Evolutionary conservation across 2,329 filamentous ascomycete genomes (phyloP).

Genomic region (Colletotrichum sp.): DNA sequence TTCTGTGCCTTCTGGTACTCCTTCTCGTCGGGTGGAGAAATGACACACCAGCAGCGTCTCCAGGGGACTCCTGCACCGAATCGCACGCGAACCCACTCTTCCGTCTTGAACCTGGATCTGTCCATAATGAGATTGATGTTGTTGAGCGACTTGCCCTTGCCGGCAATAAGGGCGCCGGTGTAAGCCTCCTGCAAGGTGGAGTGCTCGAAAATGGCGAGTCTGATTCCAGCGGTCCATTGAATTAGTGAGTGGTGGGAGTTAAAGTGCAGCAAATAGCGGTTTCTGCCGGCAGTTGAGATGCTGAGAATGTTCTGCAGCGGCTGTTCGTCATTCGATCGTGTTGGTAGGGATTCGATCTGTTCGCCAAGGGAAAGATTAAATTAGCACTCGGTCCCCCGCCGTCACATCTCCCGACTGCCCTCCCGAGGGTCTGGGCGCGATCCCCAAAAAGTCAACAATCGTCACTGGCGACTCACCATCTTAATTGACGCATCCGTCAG

Average conservation of each 20-base stretch:
- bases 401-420: neutral
- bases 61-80: constrained; percentile 97
- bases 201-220: constrained; percentile 93
- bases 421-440: neutral
- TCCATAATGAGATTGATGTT: constrained; percentile 92
- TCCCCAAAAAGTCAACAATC: neutral
- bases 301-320: constrained; percentile 94
- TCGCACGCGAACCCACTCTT: constrained; percentile 93
- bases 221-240: constrained; percentile 95
- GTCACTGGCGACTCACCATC: constrained; percentile 70
- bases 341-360: constrained; percentile 88
- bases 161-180: constrained; percentile 92
- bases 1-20: constrained; percentile 86
- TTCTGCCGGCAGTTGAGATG: constrained; percentile 93
- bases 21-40: constrained; percentile 92
- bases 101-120: constrained; percentile 74
- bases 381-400: constrained; percentile 12
- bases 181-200: constrained; percentile 94
- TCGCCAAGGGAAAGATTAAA: neutral
- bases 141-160: constrained; percentile 88
- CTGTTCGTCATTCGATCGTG: constrained; percentile 76
- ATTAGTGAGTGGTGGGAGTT: constrained; percentile 91
- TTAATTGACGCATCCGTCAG: constrained; percentile 97
- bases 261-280: constrained; percentile 95
- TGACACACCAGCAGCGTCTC: constrained; percentile 96